Base-by-base conservation (phyloP, 1,284 basidiomycete species). In the Neonothopanus nambi region DNA sequence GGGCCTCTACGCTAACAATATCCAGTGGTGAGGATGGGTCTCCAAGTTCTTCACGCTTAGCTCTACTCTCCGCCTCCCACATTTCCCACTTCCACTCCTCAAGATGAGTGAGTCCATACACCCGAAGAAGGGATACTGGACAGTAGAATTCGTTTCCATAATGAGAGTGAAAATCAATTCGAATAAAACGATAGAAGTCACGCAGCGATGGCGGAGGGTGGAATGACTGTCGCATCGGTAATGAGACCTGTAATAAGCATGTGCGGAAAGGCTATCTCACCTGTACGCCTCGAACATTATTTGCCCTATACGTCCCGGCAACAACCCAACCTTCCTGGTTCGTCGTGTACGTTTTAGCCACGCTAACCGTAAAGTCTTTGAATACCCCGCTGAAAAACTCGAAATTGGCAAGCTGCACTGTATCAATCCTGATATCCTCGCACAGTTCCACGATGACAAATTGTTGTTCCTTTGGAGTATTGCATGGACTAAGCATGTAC, bases 361-460 rank as follows among this genome's bases (percentile, higher is more conserved):
- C 92, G 63, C 89, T 91, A 40, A 99, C 87, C 2, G 80, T 80
- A 59, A 99, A 91, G 50, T 95, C 90, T 69, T 93, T 91, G 74
- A 99, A 97, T 48, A 98, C 91, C 9, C 95, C 94, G 62, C 91
- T 95, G 74, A 98, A 99, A 75, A 98, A 98, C 72, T 99, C 96
- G 69, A 92, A 97, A 65, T 98, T 97, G 50, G 95, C 95, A 5
- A 99, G 75, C 66, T 98, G 95, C 47, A 99, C 83, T 0, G 95
- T 96, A 69, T 99, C 95, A 63, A 98, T 93, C 36, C 91, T 79
- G 61, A 99, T 95, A 68, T 98, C 96, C 62, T 98, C 95, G 73
- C 97, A 99, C 5, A 98, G 84, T 71, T 99, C 97, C 40, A 98
- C 88, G 24, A 98, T 85, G 18, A 98, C 90, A 70, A 87, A 98